Evolutionary conservation across 2,329 filamentous ascomycete genomes (phyloP), one percentile per base, ranked within the genome.

Genomic region (Neopestalotiopsis sp.): DNA sequence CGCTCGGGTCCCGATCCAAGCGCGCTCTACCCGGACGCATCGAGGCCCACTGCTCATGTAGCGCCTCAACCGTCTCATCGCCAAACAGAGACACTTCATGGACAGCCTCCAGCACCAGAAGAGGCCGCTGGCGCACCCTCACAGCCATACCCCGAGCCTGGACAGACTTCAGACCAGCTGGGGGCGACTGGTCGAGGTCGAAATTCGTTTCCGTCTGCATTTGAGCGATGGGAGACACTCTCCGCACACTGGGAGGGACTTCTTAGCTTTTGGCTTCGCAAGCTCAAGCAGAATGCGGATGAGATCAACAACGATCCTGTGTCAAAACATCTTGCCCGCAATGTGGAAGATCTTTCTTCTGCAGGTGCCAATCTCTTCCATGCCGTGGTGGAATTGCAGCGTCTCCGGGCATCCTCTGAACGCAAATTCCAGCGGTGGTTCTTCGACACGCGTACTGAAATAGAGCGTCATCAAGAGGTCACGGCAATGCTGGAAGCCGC

Each of bases 391-490:
- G 96, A 99, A 80, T 84, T 99, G 60, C 96, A 99, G 79, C 91
- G 96, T 38, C 86, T 99, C 32, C 92, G 96, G 58, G 96, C 96
- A 49, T 97, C 94, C 68, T 98, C 95, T 0, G 96, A 99, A 81
- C 91, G 96, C 72, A 98, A 98, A 79, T 99, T 99, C 75, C 96
- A 99, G 81, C 89, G 96, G 65, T 99, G 96, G 96, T 98, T 98
- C 82, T 97, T 97, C 74, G 96, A 99, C 79, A 97, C 95, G 7
- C 88, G 95, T 65, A 88, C 91, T 40, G 95, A 98, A 73, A 90
- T 97, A 72, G 96, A 98, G 82, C 90, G 92, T 34, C 88, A 91
- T 64, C 92, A 93, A 73, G 96, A 98, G 80, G 86, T 92, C 49
- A 93, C 94, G 68, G 94, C 90, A 3, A 89, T 95, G 77, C 83